A percentile compares a stretch with the other conserved stretches of the same genome.
These are phyloP conservation scores for Dictyostelium brefeldianum DNA, from an alignment of 78 protist genomes.

Conservation along the genomic window DNA sequence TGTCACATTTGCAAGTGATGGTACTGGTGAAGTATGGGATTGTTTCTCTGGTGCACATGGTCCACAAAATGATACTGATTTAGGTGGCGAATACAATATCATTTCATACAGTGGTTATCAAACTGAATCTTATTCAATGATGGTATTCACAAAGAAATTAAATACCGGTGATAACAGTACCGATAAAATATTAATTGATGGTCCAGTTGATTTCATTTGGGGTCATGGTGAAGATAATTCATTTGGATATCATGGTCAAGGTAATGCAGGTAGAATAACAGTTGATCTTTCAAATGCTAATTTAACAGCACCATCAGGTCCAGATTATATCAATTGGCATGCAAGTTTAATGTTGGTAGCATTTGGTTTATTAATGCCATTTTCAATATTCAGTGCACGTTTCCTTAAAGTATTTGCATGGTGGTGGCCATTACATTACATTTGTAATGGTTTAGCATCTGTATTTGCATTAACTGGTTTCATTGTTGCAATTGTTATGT, in stretches of 20 bases:
- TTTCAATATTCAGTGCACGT: slow-evolving; percentile 60
- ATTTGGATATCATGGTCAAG: slow-evolving; percentile 20
- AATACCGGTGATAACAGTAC: slow-evolving; percentile 43
- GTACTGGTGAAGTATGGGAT: slow-evolving; percentile 2
- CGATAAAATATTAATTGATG: slow-evolving; percentile 20
- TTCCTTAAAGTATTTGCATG: slow-evolving; percentile 30
- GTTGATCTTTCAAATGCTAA: background rate
- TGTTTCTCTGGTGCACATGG: background rate
- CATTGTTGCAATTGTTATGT: slow-evolving; percentile 8
- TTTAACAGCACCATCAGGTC: background rate
- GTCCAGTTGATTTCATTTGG: slow-evolving; percentile 41
- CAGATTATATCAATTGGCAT: slow-evolving; percentile 44
- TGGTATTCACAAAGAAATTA: slow-evolving; percentile 24
- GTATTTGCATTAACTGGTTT: slow-evolving; percentile 49
- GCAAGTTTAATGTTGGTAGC: slow-evolving; percentile 59
- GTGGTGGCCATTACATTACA: slow-evolving; percentile 78
- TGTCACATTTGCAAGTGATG: slow-evolving; percentile 12
- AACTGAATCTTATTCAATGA: slow-evolving; percentile 15
- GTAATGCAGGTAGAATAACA: slow-evolving; percentile 54
- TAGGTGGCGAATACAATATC: slow-evolving; percentile 28
- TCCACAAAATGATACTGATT: slow-evolving; percentile 21
- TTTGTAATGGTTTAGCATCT: slow-evolving; percentile 17
- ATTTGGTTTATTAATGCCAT: slow-evolving; percentile 71
- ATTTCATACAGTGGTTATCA: slow-evolving; percentile 35
- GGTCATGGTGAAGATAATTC: slow-evolving; percentile 38